Conservation (phyloP, 306 rosid genomes). For the Pueraria montana region DNA sequence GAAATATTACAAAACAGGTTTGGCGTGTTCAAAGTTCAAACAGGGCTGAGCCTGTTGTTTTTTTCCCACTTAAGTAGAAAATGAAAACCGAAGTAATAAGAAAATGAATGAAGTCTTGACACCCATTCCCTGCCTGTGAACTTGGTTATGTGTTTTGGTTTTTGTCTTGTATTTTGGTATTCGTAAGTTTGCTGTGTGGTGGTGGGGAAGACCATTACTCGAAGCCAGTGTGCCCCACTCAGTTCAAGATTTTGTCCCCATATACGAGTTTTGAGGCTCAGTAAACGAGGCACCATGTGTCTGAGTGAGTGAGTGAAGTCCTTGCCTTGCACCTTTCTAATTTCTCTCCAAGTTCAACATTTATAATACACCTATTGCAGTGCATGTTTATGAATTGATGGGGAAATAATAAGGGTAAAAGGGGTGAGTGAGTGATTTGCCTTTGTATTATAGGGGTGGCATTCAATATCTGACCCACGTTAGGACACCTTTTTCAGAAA, state of each 20-base stretch:
- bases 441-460: constrained; percentile 68
- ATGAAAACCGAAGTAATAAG: neutral
- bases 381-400: constrained; percentile 36
- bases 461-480: constrained; percentile 69
- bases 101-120: constrained; percentile 24
- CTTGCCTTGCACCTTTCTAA: constrained; percentile 20
- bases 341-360: constrained; percentile 13
- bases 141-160: constrained; percentile 29
- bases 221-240: neutral
- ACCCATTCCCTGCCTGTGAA: neutral
- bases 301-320: constrained; percentile 29
- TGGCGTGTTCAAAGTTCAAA: constrained; percentile 48
- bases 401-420: constrained; percentile 40
- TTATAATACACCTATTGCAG: constrained; percentile 27
- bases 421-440: neutral
- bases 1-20: constrained; percentile 30
- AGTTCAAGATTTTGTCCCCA: constrained; percentile 34
- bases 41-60: constrained; percentile 3
- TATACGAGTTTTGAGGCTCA: constrained; percentile 45
- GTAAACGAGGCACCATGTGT: constrained; percentile 39
- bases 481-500: constrained; percentile 54
- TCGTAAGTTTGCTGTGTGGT: constrained; percentile 5
- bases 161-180: constrained; percentile 43
- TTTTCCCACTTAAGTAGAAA: constrained; percentile 7
- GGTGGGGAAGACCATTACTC: constrained; percentile 22